Conservation (phyloP, 352 stramenopile genomes). For the Globisporangium polare region DNA sequence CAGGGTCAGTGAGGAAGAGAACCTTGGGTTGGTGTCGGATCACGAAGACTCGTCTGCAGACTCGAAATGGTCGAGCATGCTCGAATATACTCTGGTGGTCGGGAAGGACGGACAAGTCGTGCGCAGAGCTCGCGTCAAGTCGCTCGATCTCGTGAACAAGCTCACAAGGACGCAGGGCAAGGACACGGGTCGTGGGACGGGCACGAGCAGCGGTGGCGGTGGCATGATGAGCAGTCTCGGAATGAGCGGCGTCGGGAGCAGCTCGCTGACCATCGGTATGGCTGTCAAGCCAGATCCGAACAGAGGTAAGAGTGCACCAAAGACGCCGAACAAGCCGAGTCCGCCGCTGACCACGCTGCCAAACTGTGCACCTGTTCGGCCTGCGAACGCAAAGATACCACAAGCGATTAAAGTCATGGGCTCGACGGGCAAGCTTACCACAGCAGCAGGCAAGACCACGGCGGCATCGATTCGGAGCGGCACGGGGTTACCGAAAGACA, state of each 20-base stretch:
- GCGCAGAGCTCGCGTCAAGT: conserved; percentile 75
- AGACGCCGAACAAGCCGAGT: conserved; percentile 48
- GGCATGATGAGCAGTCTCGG: conserved; percentile 19
- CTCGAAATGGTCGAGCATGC: conserved; percentile 84
- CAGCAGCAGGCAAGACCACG: conserved; percentile 29
- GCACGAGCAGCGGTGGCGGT: conserved; percentile 10
- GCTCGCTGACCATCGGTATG: conserved; percentile 27
- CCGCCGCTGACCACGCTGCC: conserved; percentile 56
- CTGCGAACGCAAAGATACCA: conserved; percentile 45
- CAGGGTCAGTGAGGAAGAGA: conserved; percentile 57
- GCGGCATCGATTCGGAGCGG: conserved; percentile 30
- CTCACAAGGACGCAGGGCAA: conserved; percentile 48
- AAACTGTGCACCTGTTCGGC: conserved; percentile 49
- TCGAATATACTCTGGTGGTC: conserved; percentile 82
- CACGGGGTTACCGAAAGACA: conserved; percentile 43
- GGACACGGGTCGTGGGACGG: conserved; percentile 37
- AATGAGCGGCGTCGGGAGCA: conserved; percentile 22
- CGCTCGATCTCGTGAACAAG: conserved; percentile 76
- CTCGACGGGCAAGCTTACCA: conserved; percentile 45
- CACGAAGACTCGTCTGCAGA: conserved; percentile 78
- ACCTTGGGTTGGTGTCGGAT: conserved; percentile 50
- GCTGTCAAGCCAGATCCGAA: conserved; percentile 31
- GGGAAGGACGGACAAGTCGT: conserved; percentile 84
- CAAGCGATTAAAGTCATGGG: conserved; percentile 46
- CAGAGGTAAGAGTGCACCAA: conserved; percentile 37